A percentile compares a stretch with the other conserved stretches of the same genome.
Evolutionary conservation across 441 rosid genomes (phyloP).

Genomic region (Erodium texanum): DNA sequence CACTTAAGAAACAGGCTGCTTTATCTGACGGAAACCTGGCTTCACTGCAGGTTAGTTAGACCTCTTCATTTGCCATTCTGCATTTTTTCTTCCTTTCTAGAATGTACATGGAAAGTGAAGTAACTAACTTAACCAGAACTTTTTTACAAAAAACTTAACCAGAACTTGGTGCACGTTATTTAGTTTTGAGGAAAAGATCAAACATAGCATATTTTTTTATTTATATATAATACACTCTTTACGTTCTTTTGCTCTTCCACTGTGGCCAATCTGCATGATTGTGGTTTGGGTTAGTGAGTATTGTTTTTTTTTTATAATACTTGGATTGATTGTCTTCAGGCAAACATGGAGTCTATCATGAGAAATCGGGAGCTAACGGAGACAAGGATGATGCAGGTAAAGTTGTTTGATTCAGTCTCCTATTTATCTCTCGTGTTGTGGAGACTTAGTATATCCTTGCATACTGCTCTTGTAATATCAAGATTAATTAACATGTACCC

Average conservation of each 20-base stretch:
- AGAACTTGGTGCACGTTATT: background rate
- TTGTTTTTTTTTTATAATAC: slow-evolving; percentile 10
- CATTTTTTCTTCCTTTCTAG: background rate
- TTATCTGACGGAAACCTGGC: slow-evolving; percentile 78
- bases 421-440: background rate
- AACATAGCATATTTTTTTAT: background rate
- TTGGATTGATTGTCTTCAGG: slow-evolving; percentile 40
- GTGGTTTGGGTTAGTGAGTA: background rate
- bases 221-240: background rate
- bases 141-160: too few relatives aligned
- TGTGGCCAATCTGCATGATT: background rate
- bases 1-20: slow-evolving; percentile 80
- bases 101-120: background rate
- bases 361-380: slow-evolving; percentile 95
- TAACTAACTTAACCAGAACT: too few relatives aligned
- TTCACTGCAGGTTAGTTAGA: slow-evolving; percentile 67
- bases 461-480: slow-evolving; percentile 13
- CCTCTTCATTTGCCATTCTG: background rate
- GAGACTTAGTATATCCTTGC: slow-evolving; percentile 6
- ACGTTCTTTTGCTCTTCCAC: background rate
- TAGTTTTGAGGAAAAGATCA: background rate
- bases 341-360: slow-evolving; percentile 88
- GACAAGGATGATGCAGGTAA: slow-evolving; percentile 99
- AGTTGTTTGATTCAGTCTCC: slow-evolving; percentile 9
- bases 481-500: slow-evolving; percentile 20